phyloP scores from a whole-genome alignment of 139 green algal species.

The Coelastrella sp. region DNA sequence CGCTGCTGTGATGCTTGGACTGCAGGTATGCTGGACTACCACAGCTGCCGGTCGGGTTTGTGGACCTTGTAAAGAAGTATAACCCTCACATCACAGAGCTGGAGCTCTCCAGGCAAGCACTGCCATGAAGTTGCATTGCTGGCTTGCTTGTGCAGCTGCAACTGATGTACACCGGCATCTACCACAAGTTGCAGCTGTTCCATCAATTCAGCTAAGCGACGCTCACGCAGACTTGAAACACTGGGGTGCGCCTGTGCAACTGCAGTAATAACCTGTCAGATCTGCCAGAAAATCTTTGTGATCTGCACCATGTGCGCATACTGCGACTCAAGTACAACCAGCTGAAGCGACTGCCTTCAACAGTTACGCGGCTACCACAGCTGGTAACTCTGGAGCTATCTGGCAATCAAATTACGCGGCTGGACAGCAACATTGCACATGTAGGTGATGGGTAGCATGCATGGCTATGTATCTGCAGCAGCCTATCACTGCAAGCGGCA shows the following conservation, averaged over 20 bases:
- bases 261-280: conserved; percentile 80
- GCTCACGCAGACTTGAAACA: background rate
- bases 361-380: conserved; percentile 62
- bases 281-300: conserved; percentile 78
- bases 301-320: conserved; percentile 73
- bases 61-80: conserved; percentile 70
- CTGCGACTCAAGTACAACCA: conserved; percentile 90
- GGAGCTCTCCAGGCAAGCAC: conserved; percentile 71
- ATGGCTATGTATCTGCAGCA: background rate
- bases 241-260: background rate
- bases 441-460: conserved; percentile 44
- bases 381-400: conserved; percentile 76
- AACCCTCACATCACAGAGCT: conserved; percentile 79
- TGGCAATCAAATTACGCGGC: conserved; percentile 79
- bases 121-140: no score
- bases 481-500: no score
- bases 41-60: conserved; percentile 64
- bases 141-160: background rate
- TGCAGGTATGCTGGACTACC: conserved; percentile 72
- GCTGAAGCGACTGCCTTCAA: conserved; percentile 65
- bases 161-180: background rate
- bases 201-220: no score
- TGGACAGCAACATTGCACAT: conserved; percentile 69
- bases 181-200: background rate
- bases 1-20: background rate